A percentile compares a stretch with the other conserved stretches of the same genome.
Conservation (phyloP, 176 grass and related monocot genomes). For the Dactylis glomerata region DNA sequence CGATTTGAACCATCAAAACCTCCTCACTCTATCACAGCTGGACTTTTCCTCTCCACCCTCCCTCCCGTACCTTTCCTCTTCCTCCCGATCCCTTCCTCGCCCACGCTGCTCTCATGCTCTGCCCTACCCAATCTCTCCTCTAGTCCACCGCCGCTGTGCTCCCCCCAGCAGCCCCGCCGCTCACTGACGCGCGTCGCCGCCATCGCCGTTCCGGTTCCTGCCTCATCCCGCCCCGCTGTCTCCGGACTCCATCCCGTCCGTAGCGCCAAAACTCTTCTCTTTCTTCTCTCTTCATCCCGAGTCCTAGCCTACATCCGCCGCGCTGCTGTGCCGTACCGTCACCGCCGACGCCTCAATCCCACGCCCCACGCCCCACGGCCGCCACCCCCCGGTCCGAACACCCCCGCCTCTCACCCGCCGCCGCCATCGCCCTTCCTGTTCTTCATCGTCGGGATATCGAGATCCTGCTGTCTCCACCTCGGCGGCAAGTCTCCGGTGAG, state of each 20-base stretch:
- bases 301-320: not conserved
- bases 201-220: not conserved
- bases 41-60: conserved; percentile 8
- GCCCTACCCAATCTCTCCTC: conserved; percentile 2
- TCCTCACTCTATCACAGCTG: not conserved
- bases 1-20: conserved; percentile 1
- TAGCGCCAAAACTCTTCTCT: not conserved
- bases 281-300: not conserved
- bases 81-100: conserved; percentile 8
- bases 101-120: conserved; percentile 20
- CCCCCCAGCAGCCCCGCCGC: not conserved
- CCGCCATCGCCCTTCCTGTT: not conserved
- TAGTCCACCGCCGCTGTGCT: not conserved
- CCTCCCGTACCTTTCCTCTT: not conserved
- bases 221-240: not conserved
- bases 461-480: not conserved
- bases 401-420: not conserved
- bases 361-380: not conserved
- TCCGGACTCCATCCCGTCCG: not conserved
- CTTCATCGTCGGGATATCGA: not conserved
- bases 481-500: not conserved
- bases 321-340: not conserved
- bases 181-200: conserved; percentile 8
- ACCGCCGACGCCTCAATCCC: not conserved
- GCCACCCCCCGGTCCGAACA: not conserved